A percentile compares a stretch with the other conserved stretches of the same genome.
Evolutionary conservation across 441 rosid species (phyloP).

Genomic region (Populus hybrid): DNA sequence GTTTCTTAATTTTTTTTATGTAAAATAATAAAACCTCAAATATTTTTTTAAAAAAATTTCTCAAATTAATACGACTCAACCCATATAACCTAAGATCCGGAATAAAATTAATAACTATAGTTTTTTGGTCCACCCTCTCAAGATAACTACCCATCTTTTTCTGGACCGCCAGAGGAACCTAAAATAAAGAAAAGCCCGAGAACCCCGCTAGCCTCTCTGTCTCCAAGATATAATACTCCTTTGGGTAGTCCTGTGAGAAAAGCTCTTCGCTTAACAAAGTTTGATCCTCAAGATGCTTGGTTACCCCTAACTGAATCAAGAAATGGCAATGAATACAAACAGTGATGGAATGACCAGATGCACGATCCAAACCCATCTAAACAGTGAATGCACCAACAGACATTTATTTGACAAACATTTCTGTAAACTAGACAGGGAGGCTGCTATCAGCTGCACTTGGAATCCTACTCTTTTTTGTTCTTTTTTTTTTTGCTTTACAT

Average conservation of each 20-base stretch:
- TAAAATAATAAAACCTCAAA: too few species aligned
- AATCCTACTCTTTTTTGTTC: not conserved
- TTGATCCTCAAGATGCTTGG: not conserved
- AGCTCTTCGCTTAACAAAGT: not conserved
- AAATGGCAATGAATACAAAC: not conserved
- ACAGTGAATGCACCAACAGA: not conserved
- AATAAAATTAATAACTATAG: too few species aligned
- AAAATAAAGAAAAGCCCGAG: not conserved
- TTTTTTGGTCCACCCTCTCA: not conserved
- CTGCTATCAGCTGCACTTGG: not conserved
- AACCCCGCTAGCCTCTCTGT: not conserved
- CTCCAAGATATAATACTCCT: not conserved
- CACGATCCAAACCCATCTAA: not conserved
- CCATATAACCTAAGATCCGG: too few species aligned
- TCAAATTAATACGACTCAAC: too few species aligned
- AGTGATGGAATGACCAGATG: not conserved
- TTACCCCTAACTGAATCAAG: not conserved
- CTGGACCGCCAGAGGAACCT: not conserved
- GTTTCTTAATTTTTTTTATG: too few species aligned
- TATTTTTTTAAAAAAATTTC: too few species aligned
- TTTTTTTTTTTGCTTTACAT: not conserved
- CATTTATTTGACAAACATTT: not conserved
- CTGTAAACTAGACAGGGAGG: not conserved
- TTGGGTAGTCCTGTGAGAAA: not conserved
- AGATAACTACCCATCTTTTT: not conserved